phyloP scores from a whole-genome alignment of 2,329 filamentous ascomycete genomes.

The Torrubiellomyces zombiae region DNA sequence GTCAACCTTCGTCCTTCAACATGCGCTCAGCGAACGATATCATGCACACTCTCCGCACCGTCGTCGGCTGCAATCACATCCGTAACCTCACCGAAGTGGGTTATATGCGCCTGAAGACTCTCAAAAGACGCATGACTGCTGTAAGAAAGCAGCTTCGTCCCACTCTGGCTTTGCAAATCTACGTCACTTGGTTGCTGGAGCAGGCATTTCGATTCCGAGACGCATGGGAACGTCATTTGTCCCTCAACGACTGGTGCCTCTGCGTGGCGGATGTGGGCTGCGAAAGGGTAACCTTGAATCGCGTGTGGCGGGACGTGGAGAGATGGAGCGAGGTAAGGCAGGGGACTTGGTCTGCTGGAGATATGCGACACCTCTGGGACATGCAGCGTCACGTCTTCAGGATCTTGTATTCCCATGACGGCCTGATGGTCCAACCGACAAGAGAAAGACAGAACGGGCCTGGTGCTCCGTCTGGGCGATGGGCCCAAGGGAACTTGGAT shows the following conservation, averaged over 20 bases:
- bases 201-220: conserved; percentile 3
- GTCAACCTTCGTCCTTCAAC: neutral
- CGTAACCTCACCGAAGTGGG: conserved; percentile 8
- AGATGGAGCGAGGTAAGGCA: too few species aligned
- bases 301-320: too few species aligned
- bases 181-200: conserved; percentile 12
- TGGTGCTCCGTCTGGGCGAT: too few species aligned
- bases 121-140: conserved; percentile 8
- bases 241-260: conserved; percentile 2
- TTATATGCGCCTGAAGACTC: conserved; percentile 9
- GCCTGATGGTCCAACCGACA: too few species aligned
- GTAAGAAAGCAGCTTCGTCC: conserved; percentile 4
- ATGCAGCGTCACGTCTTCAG: too few species aligned
- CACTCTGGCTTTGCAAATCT: conserved; percentile 8
- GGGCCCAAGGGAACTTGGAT: too few species aligned
- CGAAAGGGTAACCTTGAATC: too few species aligned
- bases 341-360: too few species aligned
- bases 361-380: too few species aligned
- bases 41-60: conserved; percentile 7
- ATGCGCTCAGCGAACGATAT: conserved; percentile 8
- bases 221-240: too few species aligned
- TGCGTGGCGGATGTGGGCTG: neutral
- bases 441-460: too few species aligned
- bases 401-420: too few species aligned
- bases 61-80: conserved; percentile 10